Evolutionary conservation across 768 basidiomycete species (phyloP), one percentile per base, ranked within the genome.

Genomic region (Rubroboletus pulcherrimus): DNA sequence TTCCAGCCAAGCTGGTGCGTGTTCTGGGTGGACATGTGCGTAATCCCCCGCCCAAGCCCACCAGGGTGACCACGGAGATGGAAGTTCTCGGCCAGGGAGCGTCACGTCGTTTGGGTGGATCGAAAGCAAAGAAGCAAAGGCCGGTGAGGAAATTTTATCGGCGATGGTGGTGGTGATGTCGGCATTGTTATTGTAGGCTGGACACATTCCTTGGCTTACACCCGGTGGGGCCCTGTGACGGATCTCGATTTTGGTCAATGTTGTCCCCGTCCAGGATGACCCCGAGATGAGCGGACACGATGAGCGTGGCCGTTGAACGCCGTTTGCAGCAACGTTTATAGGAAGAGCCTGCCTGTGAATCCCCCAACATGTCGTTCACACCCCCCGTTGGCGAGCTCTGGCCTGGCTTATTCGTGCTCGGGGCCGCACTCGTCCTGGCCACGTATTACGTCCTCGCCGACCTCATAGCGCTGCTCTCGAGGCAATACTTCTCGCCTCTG

Each of bases 31-130:
- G 56, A 61, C 60, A 19, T 29, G 57, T 11, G 60, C 11, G n/a
- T 57, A 9, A 1, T 59, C 33, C 7, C 54, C 30, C 0, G 73
- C 71, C 68, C 74, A 78, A 21, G 62, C 42, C 72, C 75, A 77
- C 77, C 77, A 73, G n/a, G 63, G 51, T 14, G 62, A 61, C 63
- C 69, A 74, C 8, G 55, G 57, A 11, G 57, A 35, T 10, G 72
- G 67, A 11, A 58, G 43, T 15, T 57, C 51, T 3, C 59, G 58
- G 35, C 57, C 66, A 29, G 54, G 46, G 19, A 63, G 58, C 2
- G 66, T 66, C 37, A 74, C 59, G 54, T 80, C 76, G 63, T 83
- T 83, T 29, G 81, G 81, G 57, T 83, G 81, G 17, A 67, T 68
- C 37, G 61, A 62, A n/a, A 83, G 71, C 21, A 83, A 58, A 2